Base-by-base conservation (phyloP, 1,139 yeast genomes). In the Zygoascus sp. region DNA sequence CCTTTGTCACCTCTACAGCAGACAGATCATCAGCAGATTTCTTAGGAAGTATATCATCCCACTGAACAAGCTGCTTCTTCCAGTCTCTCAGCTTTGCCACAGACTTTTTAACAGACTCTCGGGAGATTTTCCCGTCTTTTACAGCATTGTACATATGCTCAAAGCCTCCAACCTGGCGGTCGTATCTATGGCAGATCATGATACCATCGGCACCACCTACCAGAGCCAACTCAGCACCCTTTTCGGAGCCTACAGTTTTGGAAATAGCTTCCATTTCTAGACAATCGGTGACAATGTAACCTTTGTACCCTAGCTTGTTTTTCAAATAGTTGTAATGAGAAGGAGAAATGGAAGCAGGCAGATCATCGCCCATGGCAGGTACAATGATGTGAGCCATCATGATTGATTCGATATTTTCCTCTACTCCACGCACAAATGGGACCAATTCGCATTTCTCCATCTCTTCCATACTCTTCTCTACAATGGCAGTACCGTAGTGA, bases 171-270 rank as follows among this genome's bases (percentile, higher is more conserved):
- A 70, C 68, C 55, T 79, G 83, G 32, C 76, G 66, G 8, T 64
- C 64, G 50, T 63, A 62, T 51, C 73, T 76, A 54, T 76, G 80
- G 57, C 83, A 78, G 15, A 79, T 79, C 73, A 77, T 72, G 2
- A 79, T 76, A 57, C 77, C 67, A 58, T 79, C 83, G 60, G 83
- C 77, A 0, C 82, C 80, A 1, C 83, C 83, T 47, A 72, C 70
- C 7, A 77, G 59, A 0, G 83, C 80, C 53, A 77, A 63, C 3
- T 75, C 71, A 0, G 79, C 81, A 7, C 82, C 83, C 56, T 77
- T 81, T 3, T 80, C 80, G 38, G 79, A 62, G 1, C 83, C 83
- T 39, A 76, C 72, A 2, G 78, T 75, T 47, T 74, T 76, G 56
- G 75, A 75, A 34, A 79, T 62, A 1, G 82, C 77, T 46, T 79